Conservation (phyloP, 257 asterid species). For the Verbena officinalis region DNA sequence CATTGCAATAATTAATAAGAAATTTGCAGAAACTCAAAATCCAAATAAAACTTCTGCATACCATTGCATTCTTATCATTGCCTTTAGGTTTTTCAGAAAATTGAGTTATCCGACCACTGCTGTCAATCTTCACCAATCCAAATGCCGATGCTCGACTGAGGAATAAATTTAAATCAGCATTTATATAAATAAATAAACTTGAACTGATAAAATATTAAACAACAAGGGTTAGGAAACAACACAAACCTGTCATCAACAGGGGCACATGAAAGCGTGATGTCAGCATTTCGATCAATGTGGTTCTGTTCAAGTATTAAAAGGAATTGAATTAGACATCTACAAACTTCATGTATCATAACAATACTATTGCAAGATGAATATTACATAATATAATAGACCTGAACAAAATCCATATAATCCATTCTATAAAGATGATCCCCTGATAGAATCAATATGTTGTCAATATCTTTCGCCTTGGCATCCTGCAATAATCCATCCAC, state of each 20-base stretch:
- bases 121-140: constrained; percentile 89
- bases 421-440: constrained; percentile 97
- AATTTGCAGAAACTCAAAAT: background rate
- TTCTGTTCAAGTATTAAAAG: constrained; percentile 55
- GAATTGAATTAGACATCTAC: constrained; percentile 17
- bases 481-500: constrained; percentile 52
- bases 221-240: background rate
- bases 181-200: background rate
- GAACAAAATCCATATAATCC: constrained; percentile 95
- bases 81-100: constrained; percentile 91
- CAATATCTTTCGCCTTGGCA: constrained; percentile 84
- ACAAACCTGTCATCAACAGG: constrained; percentile 84
- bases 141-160: constrained; percentile 89
- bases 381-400: too few relatives aligned
- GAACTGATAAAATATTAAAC: background rate
- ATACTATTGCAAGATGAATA: constrained; percentile 11
- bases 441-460: constrained; percentile 72
- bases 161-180: constrained; percentile 24
- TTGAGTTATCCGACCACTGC: constrained; percentile 72
- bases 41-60: constrained; percentile 28
- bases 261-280: constrained; percentile 87
- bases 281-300: constrained; percentile 90
- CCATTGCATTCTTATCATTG: constrained; percentile 81
- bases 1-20: background rate
- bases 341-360: background rate